These are phyloP conservation scores for Brassica incana DNA, from an alignment of 345 rosid species.

Conservation along the genomic window DNA sequence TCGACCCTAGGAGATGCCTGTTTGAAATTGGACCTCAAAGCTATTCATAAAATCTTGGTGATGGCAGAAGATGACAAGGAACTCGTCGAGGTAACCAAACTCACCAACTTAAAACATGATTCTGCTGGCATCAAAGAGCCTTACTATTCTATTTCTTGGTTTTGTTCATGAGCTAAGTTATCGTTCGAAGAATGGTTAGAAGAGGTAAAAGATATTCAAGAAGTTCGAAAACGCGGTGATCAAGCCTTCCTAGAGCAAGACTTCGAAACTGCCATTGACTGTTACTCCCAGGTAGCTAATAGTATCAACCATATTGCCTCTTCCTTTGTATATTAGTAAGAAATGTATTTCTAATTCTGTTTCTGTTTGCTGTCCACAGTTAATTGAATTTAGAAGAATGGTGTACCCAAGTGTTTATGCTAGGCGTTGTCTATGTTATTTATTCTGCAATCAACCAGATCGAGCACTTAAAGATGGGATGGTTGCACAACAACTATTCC, in stretches of 20 bases:
- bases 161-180: conserved; percentile 44
- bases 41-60: conserved; percentile 81
- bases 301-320: neutral
- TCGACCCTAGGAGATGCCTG: conserved; percentile 90
- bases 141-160: neutral
- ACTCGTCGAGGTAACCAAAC: conserved; percentile 58
- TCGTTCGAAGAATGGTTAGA: conserved; percentile 97
- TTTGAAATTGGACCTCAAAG: conserved; percentile 74
- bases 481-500: conserved; percentile 69
- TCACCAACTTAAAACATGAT: neutral
- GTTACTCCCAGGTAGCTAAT: conserved; percentile 73
- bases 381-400: conserved; percentile 62
- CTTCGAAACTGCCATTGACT: conserved; percentile 76
- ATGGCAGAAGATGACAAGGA: conserved; percentile 78
- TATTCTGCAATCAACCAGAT: conserved; percentile 71
- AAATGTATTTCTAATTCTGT: neutral
- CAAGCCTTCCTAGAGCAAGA: conserved; percentile 77
- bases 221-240: conserved; percentile 81
- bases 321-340: neutral
- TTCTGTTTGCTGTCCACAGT: conserved; percentile 42
- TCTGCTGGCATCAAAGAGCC: conserved; percentile 1
- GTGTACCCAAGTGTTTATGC: conserved; percentile 85
- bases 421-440: conserved; percentile 82
- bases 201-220: conserved; percentile 74
- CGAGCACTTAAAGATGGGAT: conserved; percentile 86